Percentiles rank a stretch among this genome's conserved stretches.
Evolutionary conservation across 345 rosid genomes (phyloP).

Genomic region (Boechera stricta): DNA sequence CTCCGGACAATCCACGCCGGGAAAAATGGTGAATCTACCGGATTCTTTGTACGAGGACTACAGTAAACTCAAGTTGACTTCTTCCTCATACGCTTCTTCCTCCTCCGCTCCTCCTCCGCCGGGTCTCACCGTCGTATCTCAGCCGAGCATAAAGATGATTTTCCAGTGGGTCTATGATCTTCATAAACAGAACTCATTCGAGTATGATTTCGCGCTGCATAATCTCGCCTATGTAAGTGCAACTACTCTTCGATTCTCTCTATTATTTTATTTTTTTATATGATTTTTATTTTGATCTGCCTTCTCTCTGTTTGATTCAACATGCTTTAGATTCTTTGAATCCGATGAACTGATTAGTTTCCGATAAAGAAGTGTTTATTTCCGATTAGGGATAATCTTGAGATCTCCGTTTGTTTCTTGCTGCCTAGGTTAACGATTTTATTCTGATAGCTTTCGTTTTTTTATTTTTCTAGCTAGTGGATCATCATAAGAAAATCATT

Average conservation of each 20-base stretch:
- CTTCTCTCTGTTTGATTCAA: background rate
- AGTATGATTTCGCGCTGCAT: constrained; percentile 41
- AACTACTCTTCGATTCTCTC: background rate
- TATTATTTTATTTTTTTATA: background rate
- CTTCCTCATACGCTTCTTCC: background rate
- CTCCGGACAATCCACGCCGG: background rate
- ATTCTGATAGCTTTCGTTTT: background rate
- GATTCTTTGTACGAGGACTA: constrained; percentile 41
- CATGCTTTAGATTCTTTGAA: background rate
- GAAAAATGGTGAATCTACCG: constrained; percentile 31
- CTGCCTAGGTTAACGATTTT: constrained; percentile 13
- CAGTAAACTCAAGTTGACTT: background rate
- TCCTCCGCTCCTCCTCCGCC: constrained; percentile 14
- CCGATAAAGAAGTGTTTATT: background rate
- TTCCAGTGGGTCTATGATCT: constrained; percentile 45
- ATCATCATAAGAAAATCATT: constrained; percentile 2
- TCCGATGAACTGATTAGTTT: constrained; percentile 8
- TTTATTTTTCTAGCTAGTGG: background rate
- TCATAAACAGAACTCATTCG: background rate
- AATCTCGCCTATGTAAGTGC: constrained; percentile 44
- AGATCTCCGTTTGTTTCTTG: constrained; percentile 13
- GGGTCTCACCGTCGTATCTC: background rate
- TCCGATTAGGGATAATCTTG: background rate
- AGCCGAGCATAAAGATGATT: background rate
- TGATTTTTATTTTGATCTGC: constrained; percentile 12